Percentiles rank a stretch among this genome's conserved stretches.
These are phyloP conservation scores for Scedosporium apiospermum DNA, from an alignment of 2,329 filamentous ascomycete genomes.

Conservation along the genomic window DNA sequence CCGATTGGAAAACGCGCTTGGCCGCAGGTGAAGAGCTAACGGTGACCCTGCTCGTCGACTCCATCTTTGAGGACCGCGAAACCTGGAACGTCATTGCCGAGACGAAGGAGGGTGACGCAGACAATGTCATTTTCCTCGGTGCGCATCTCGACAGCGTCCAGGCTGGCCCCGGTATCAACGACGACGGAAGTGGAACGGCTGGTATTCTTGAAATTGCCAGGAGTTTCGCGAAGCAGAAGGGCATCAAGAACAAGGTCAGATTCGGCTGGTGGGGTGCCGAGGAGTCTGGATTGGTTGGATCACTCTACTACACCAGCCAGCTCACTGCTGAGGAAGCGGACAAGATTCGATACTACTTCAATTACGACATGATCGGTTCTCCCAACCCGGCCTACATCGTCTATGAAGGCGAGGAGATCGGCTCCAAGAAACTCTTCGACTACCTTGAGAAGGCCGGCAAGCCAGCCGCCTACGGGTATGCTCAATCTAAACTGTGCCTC, in stretches of 20 bases:
- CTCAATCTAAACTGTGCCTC: neutral
- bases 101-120: constrained; percentile 30
- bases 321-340: constrained; percentile 28
- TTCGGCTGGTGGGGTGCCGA: constrained; percentile 34
- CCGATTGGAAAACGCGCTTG: constrained; percentile 23
- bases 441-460: constrained; percentile 25
- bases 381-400: constrained; percentile 27
- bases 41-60: constrained; percentile 26
- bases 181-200: constrained; percentile 29
- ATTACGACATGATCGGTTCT: constrained; percentile 62
- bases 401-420: constrained; percentile 28
- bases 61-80: constrained; percentile 24
- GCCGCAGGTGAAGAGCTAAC: constrained; percentile 22
- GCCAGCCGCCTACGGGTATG: constrained; percentile 21
- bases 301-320: constrained; percentile 26
- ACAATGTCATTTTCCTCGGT: constrained; percentile 32
- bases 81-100: constrained; percentile 32
- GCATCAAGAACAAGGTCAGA: constrained; percentile 31
- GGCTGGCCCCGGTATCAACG: constrained; percentile 29
- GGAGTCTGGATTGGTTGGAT: constrained; percentile 35
- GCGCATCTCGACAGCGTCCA: constrained; percentile 31
- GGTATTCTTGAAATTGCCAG: constrained; percentile 28
- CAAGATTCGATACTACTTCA: constrained; percentile 57
- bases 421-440: constrained; percentile 23
- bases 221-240: constrained; percentile 25